These are phyloP conservation scores for Amanita subjunquillea DNA, from an alignment of 768 basidiomycete species.

Conservation along the genomic window DNA sequence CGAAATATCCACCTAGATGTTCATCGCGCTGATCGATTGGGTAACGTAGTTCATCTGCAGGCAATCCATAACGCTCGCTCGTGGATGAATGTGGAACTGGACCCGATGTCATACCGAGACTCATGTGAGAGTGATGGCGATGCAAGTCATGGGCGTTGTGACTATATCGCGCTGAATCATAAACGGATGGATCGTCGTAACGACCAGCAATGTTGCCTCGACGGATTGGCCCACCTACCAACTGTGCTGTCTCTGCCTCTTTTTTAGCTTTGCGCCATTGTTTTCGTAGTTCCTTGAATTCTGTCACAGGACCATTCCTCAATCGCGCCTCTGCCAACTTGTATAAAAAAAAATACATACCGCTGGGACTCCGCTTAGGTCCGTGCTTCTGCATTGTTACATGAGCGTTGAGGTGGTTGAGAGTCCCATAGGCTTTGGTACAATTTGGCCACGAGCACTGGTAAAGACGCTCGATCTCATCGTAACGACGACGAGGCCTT, in stretches of 20 bases:
- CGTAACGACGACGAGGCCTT: slow-evolving; percentile 76
- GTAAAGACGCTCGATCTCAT: slow-evolving; percentile 94
- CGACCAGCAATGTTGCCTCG: slow-evolving; percentile 19
- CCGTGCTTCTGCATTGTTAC: slow-evolving; percentile 99
- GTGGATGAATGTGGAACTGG: slow-evolving; percentile 14
- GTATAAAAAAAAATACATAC: slow-evolving; percentile 33
- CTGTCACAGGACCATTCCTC: slow-evolving; percentile 29
- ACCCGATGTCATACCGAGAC: slow-evolving; percentile 17
- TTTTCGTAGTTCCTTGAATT: slow-evolving; percentile 97
- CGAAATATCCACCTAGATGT: slow-evolving; percentile 12
- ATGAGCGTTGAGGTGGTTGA: slow-evolving; percentile 97
- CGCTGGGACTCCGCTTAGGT: slow-evolving; percentile 76
- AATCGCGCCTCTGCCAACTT: slow-evolving; percentile 10
- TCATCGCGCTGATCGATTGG: slow-evolving; percentile 22
- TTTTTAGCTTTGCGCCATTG: slow-evolving; percentile 94
- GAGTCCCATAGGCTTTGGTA: slow-evolving; percentile 83
- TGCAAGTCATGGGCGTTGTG: slow-evolving; percentile 14
- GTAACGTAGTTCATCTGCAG: slow-evolving; percentile 23
- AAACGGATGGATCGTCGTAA: slow-evolving; percentile 21
- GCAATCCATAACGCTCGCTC: slow-evolving; percentile 18
- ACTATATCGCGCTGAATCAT: slow-evolving; percentile 19
- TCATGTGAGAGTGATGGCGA: slow-evolving; percentile 18
- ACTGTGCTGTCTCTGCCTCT: slow-evolving; percentile 34
- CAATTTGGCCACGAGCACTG: slow-evolving; percentile 74
- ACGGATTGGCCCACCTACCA: slow-evolving; percentile 18